Conservation (phyloP, 1,139 yeast genomes). For the Pneumocystis jirovecii region DNA sequence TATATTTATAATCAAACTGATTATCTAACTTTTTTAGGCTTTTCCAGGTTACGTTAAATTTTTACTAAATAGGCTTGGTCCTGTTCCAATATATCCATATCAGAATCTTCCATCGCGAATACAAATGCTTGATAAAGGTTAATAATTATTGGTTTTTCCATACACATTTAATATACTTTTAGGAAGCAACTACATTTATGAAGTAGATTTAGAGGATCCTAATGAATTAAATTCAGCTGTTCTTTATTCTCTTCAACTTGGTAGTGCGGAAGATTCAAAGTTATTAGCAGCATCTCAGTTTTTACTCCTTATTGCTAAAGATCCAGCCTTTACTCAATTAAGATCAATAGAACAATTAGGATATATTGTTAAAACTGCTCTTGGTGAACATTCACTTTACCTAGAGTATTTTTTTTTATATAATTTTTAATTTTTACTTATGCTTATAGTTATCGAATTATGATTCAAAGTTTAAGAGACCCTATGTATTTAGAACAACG, state of each 20-base stretch:
- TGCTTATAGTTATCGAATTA: constrained; percentile 40
- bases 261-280: constrained; percentile 29
- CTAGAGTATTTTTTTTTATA: constrained; percentile 25
- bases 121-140: constrained; percentile 32
- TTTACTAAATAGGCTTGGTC: not conserved
- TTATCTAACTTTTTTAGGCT: not conserved
- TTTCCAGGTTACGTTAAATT: not conserved
- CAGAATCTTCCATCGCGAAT: constrained; percentile 38
- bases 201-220: constrained; percentile 42
- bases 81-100: constrained; percentile 18
- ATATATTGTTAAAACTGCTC: constrained; percentile 74
- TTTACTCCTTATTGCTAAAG: constrained; percentile 56
- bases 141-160: constrained; percentile 25
- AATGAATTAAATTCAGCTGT: constrained; percentile 73
- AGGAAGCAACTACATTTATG: constrained; percentile 24
- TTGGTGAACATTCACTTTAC: constrained; percentile 53
- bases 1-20: not conserved
- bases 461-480: constrained; percentile 73
- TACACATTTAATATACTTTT: constrained; percentile 1
- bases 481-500: constrained; percentile 63
- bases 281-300: constrained; percentile 43
- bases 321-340: constrained; percentile 77
- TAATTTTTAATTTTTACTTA: not conserved
- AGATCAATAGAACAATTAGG: constrained; percentile 90
- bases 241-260: constrained; percentile 61